These are phyloP conservation scores for Podila verticillata DNA, from an alignment of 192 early-diverging fungal genomes.

Conservation along the genomic window DNA sequence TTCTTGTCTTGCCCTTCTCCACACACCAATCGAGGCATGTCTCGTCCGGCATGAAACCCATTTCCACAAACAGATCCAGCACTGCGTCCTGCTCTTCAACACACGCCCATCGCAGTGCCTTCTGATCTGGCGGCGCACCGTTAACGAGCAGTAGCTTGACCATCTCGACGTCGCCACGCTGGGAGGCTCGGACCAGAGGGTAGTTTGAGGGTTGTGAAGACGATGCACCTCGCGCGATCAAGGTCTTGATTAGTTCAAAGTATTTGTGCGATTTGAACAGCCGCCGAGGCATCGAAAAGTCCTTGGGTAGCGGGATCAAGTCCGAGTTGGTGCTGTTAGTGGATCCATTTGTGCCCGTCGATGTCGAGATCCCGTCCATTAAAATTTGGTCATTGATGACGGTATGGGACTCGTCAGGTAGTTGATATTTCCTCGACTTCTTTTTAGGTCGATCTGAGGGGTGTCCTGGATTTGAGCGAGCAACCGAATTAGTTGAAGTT, in stretches of 20 bases:
- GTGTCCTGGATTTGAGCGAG: background rate
- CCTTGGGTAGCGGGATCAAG: constrained; percentile 28
- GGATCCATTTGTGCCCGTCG: background rate
- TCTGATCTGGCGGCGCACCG: constrained; percentile 34
- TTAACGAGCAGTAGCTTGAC: constrained; percentile 16
- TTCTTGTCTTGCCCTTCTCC: constrained; percentile 36
- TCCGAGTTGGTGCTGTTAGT: background rate
- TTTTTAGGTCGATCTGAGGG: constrained; percentile 11
- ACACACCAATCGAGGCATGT: constrained; percentile 38
- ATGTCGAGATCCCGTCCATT: background rate
- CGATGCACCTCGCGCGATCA: constrained; percentile 33
- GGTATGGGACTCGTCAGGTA: background rate
- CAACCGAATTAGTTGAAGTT: background rate
- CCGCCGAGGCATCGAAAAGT: constrained; percentile 36
- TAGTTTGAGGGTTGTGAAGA: constrained; percentile 28
- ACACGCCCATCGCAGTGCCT: constrained; percentile 39
- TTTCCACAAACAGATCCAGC: constrained; percentile 36
- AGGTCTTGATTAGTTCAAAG: constrained; percentile 7
- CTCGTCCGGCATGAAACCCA: constrained; percentile 31
- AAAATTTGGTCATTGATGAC: background rate
- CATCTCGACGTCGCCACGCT: constrained; percentile 41
- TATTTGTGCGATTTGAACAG: constrained; percentile 25
- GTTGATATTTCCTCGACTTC: constrained; percentile 37
- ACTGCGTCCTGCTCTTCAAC: constrained; percentile 38
- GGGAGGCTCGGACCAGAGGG: constrained; percentile 32